Base-by-base conservation (phyloP, 1,284 basidiomycete genomes). In the Leccinum subfulvum region DNA sequence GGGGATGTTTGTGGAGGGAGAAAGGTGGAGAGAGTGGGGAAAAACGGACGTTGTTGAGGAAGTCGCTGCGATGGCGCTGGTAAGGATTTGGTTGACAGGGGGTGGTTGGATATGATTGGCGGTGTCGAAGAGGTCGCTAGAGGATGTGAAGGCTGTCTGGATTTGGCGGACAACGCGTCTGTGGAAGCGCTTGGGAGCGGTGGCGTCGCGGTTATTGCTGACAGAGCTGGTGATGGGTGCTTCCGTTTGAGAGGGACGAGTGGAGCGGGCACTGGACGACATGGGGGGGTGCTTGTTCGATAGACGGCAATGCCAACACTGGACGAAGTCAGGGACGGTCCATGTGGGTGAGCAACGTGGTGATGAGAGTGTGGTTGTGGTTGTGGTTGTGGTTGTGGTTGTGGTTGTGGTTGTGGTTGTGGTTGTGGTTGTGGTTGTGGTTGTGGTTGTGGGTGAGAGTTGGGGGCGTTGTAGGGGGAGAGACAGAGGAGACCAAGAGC, bases 401-500 rank as follows among this genome's bases (percentile, higher is more conserved):
- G 23, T 23, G 23, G 23, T 23, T 23, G 23, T 23, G 23, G 23
- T 21, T 66, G 68, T 35, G 63, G 65, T 63, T 64, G 66, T 7
- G 64, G 69, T 35, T 68, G 64, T 13, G 65, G 65, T 23, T 23
- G 23, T 23, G 23, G 23, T 23, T 23, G 23, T 23, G 23, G 23
- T 23, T 23, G 23, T 23, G 23, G 23, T 3, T 23, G 23, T 23
- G 23, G 23, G 64, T 71, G 66, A 35, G 66, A 67, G 58, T 65
- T 73, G 55, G 73, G 64, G 56, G 73, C 67, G 59, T 76, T 71
- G 58, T 73, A 69, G 59, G 79, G 71, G 56, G 73, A 78, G 59
- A 82, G 79, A 66, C 80, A 77, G 56, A 82, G 79, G 39, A 82
- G 73, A 74, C 81, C 81, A 61, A 81, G 79, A 54, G 79, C 80